Evolutionary conservation across 2,329 filamentous ascomycete genomes (phyloP).

Genomic region (Fusarium palustre): DNA sequence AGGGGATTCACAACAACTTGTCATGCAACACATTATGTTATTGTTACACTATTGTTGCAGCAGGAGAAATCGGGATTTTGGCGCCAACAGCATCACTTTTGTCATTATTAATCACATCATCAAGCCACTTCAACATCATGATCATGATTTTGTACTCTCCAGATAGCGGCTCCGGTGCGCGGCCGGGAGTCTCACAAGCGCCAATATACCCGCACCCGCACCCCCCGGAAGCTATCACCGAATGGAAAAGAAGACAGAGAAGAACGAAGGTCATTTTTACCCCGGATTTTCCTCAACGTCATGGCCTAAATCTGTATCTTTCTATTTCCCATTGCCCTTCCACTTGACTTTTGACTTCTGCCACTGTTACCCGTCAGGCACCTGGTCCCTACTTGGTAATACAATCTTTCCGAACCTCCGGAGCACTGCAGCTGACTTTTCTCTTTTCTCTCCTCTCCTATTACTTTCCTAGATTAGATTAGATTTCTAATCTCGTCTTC

Average conservation of each 20-base stretch:
- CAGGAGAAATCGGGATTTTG: neutral
- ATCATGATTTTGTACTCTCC: neutral
- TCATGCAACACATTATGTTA: constrained; percentile 8
- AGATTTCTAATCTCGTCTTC: constrained; percentile 9
- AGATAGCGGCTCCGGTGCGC: constrained; percentile 29
- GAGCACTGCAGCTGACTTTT: constrained; percentile 8
- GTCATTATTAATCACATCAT: constrained; percentile 1
- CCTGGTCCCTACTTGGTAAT: neutral
- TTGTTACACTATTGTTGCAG: neutral
- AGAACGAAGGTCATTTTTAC: constrained; percentile 28
- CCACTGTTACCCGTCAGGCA: neutral
- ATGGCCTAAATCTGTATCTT: constrained; percentile 17
- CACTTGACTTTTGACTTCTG: constrained; percentile 12
- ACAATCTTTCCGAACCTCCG: constrained; percentile 29
- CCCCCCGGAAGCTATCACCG: constrained; percentile 26
- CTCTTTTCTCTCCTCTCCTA: constrained; percentile 21
- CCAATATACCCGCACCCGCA: constrained; percentile 27
- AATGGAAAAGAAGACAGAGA: constrained; percentile 2
- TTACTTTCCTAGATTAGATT: constrained; percentile 38
- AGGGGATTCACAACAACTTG: constrained; percentile 13
- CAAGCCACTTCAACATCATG: neutral
- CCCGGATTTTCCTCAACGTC: constrained; percentile 44
- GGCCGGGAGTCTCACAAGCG: constrained; percentile 27
- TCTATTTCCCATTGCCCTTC: constrained; percentile 16
- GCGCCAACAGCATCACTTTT: neutral